Conservation (phyloP, 805 yeast genomes). For the Metschnikowia gelsemii region DNA sequence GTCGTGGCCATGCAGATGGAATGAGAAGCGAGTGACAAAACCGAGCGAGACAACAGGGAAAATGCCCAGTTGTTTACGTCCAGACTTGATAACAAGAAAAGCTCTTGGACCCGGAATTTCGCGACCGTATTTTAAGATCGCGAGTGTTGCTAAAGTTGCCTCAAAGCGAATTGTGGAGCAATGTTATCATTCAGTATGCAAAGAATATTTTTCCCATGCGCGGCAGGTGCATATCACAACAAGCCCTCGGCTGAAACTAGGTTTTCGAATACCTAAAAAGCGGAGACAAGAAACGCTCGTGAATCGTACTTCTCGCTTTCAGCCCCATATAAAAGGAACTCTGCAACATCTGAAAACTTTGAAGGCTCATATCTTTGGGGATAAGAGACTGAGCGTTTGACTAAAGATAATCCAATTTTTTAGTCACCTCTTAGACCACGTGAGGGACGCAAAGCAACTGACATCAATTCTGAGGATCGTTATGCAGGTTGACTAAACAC, state of each 20-base stretch:
- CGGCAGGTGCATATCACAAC: background rate
- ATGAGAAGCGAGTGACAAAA: no score
- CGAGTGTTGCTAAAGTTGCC: no score
- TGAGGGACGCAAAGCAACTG: constrained; percentile 1
- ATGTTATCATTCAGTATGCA: background rate
- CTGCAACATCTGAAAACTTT: no score
- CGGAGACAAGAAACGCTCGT: background rate
- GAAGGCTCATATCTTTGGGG: no score
- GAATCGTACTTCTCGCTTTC: background rate
- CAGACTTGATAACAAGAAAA: background rate
- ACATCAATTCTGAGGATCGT: background rate
- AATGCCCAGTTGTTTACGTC: background rate
- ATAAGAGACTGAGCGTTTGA: background rate
- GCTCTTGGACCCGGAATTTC: background rate
- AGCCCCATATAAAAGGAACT: no score
- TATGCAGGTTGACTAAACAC: background rate
- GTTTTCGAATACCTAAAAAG: background rate
- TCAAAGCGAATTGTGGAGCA: background rate
- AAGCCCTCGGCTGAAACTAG: background rate
- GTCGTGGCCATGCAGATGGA: background rate
- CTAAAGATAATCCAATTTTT: background rate
- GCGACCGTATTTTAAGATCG: no score
- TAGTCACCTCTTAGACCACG: background rate
- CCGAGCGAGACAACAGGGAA: no score
- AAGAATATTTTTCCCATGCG: background rate